Percentiles rank a stretch among this genome's conserved stretches.
These are phyloP conservation scores for Penicillium psychrofluorescens DNA, from an alignment of 495 filamentous ascomycete species.

Conservation along the genomic window DNA sequence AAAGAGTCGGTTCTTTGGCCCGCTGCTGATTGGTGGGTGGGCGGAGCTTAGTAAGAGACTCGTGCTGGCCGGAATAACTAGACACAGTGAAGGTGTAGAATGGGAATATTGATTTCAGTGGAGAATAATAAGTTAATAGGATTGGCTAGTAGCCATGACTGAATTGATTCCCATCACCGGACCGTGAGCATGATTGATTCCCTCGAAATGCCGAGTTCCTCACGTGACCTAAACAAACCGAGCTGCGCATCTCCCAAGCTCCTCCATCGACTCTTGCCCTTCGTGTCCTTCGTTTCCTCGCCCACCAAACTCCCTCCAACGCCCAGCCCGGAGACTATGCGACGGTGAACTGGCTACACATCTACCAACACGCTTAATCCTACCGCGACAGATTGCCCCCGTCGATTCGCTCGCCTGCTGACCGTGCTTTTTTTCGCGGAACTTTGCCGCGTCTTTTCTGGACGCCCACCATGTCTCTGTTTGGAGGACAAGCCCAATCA, in stretches of 20 bases:
- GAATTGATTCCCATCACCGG: too few relatives aligned
- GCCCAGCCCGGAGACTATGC: slow-evolving; percentile 5
- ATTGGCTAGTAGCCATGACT: too few relatives aligned
- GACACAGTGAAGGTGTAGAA: too few relatives aligned
- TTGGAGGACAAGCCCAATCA: slow-evolving; percentile 28
- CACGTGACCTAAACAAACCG: slow-evolving; percentile 26
- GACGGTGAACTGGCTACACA: neutral
- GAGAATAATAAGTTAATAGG: too few relatives aligned
- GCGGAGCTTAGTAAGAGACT: too few relatives aligned
- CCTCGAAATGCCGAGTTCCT: neutral
- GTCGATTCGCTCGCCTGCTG: neutral
- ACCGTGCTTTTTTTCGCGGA: slow-evolving; percentile 11
- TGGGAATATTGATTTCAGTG: too few relatives aligned
- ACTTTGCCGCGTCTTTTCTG: slow-evolving; percentile 11
- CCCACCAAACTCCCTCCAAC: neutral
- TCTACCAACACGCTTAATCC: neutral
- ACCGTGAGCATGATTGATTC: too few relatives aligned
- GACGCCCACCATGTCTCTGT: slow-evolving; percentile 30
- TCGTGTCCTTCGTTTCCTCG: too few relatives aligned
- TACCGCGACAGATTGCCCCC: neutral
- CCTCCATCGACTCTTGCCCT: slow-evolving; percentile 12
- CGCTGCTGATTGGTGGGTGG: slow-evolving; percentile 22
- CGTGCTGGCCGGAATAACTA: too few relatives aligned
- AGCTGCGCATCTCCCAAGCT: slow-evolving; percentile 18
- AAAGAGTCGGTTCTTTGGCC: slow-evolving; percentile 26